Evolutionary conservation across 2,329 filamentous ascomycete species (phyloP).

Genomic region (Meredithiella fracta): DNA sequence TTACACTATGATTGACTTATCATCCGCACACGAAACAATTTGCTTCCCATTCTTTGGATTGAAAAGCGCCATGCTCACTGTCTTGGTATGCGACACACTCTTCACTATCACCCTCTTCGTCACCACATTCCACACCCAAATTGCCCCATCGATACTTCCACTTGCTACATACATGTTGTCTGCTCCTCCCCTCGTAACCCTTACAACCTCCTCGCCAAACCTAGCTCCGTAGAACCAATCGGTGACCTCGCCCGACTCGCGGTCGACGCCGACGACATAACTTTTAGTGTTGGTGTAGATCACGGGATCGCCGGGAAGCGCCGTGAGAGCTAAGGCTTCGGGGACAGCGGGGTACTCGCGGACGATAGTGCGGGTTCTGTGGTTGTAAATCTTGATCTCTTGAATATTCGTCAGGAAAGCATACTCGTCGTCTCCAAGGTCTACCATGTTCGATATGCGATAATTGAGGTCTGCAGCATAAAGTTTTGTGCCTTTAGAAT

Average conservation of each 20-base stretch:
- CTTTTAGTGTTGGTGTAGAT: constrained; percentile 70
- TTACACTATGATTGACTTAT: no score
- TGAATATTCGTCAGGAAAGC: no score
- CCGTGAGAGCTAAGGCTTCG: constrained; percentile 43
- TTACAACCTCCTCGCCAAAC: constrained; percentile 63
- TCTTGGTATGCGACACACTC: constrained; percentile 55
- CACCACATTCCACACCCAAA: constrained; percentile 85
- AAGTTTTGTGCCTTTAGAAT: no score
- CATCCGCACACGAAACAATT: constrained; percentile 78
- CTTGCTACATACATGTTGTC: constrained; percentile 83
- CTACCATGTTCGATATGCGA: no score
- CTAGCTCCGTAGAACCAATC: constrained; percentile 54
- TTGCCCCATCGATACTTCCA: constrained; percentile 64
- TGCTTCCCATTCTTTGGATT: constrained; percentile 67
- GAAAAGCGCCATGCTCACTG: constrained; percentile 82
- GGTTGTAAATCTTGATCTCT: no score
- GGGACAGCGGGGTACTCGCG: neutral
- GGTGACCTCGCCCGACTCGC: constrained; percentile 41
- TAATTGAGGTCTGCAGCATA: no score
- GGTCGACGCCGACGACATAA: constrained; percentile 24
- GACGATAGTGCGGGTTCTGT: no score
- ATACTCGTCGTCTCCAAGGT: no score
- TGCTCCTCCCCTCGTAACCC: constrained; percentile 72
- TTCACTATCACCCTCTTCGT: constrained; percentile 61
- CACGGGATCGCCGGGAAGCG: constrained; percentile 65